These are phyloP conservation scores for Coccomyxa sp. DNA, from an alignment of 139 green algal species.

Conservation along the genomic window DNA sequence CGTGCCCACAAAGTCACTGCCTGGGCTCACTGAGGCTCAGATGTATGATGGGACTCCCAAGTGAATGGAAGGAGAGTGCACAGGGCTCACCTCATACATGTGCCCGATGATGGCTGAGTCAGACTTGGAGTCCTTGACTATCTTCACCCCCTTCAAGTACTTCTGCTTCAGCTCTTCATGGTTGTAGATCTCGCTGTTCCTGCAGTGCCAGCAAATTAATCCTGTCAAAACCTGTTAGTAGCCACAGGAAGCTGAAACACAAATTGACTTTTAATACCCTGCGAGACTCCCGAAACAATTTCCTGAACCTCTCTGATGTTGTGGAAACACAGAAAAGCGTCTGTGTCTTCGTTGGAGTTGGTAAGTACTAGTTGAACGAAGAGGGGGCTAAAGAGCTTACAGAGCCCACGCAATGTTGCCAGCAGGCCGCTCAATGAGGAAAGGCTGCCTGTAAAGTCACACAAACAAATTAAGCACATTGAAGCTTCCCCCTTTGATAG, in stretches of 20 bases:
- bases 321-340: neutral
- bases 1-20: too few relatives aligned
- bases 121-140: constrained; percentile 38
- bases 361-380: neutral
- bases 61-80: neutral
- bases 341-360: too few relatives aligned
- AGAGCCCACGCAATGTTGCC: constrained; percentile 55
- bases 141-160: constrained; percentile 35
- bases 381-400: constrained; percentile 30
- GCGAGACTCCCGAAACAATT: neutral
- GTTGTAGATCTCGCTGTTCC: constrained; percentile 77
- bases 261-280: neutral
- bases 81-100: constrained; percentile 57
- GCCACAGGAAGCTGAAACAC: neutral
- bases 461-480: neutral
- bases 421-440: constrained; percentile 45
- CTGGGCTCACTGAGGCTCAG: neutral
- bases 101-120: constrained; percentile 64
- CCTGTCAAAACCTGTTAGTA: neutral
- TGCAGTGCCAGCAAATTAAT: constrained; percentile 11
- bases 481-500: too few relatives aligned
- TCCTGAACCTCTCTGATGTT: neutral
- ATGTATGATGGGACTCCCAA: neutral
- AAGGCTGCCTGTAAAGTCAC: constrained; percentile 54
- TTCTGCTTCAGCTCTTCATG: constrained; percentile 36